These are phyloP conservation scores for Fraxinus cuspidata DNA, from an alignment of 257 asterid species.

Conservation along the genomic window DNA sequence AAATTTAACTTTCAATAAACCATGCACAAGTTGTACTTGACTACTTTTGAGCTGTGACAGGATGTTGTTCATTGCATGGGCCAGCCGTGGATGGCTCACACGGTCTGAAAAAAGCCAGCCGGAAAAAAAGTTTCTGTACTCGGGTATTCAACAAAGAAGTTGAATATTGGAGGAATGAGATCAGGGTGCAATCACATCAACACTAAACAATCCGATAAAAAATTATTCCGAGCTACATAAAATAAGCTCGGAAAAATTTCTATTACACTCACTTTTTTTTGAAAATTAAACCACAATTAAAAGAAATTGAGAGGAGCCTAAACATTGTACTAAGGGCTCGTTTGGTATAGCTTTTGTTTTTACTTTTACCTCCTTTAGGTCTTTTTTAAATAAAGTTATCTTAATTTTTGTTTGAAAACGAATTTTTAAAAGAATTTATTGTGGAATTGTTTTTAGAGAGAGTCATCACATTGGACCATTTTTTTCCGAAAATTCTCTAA, in stretches of 20 bases:
- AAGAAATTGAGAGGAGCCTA: neutral
- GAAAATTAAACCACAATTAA: constrained; percentile 7
- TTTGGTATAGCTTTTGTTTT: too few species aligned
- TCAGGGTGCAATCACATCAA: neutral
- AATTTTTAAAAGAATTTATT: too few species aligned
- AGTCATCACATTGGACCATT: too few species aligned
- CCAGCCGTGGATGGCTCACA: neutral
- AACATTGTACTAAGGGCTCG: neutral
- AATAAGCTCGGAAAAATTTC: neutral
- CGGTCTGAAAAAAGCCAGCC: neutral
- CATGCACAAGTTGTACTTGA: neutral
- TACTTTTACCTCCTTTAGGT: too few species aligned
- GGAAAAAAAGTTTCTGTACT: neutral
- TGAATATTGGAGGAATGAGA: neutral
- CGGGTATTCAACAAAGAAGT: neutral
- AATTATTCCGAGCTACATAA: neutral
- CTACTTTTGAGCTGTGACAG: constrained; percentile 10
- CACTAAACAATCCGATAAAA: neutral
- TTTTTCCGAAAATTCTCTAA: too few species aligned
- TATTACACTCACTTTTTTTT: neutral
- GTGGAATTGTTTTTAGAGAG: too few species aligned
- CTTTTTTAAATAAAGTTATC: too few species aligned
- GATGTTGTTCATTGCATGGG: neutral
- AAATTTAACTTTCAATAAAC: neutral
- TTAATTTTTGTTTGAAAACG: too few species aligned